phyloP scores from a whole-genome alignment of 73 alveolate genomes.

The Paramecium octaurelia region DNA sequence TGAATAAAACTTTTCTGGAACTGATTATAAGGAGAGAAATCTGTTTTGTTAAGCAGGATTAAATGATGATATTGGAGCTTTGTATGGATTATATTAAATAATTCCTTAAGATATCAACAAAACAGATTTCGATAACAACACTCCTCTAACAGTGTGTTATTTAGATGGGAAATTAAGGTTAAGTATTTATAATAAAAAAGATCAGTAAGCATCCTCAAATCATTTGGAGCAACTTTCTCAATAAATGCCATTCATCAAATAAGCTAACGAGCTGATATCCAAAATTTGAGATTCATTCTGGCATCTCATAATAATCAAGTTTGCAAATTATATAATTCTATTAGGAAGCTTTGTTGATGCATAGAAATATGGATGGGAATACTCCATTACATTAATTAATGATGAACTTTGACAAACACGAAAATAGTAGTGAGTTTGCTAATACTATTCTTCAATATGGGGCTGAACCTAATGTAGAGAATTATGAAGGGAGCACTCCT shows the following conservation, averaged over 20 bases:
- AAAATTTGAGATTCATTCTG: constrained; percentile 58
- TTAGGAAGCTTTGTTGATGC: not conserved
- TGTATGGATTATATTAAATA: not conserved
- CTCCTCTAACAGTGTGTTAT: constrained; percentile 36
- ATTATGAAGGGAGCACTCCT: constrained; percentile 14
- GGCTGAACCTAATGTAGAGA: not conserved
- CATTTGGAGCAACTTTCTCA: constrained; percentile 70
- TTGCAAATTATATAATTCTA: not conserved
- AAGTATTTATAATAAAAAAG: constrained; percentile 62
- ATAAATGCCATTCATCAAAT: constrained; percentile 67
- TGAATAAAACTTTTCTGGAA: constrained; percentile 39
- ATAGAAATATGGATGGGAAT: constrained; percentile 7
- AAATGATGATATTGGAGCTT: not conserved
- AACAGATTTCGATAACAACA: constrained; percentile 10
- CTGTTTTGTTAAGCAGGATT: constrained; percentile 64
- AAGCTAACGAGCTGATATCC: constrained; percentile 58
- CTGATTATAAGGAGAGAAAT: constrained; percentile 71
- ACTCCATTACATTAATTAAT: constrained; percentile 5
- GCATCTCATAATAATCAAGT: not conserved
- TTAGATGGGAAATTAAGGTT: constrained; percentile 65
- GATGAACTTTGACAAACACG: not conserved
- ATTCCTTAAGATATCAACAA: not conserved
- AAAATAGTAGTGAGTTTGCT: not conserved
- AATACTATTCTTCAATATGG: not conserved
- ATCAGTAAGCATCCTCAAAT: constrained; percentile 55